Evolutionary conservation across 768 basidiomycete species (phyloP).

Genomic region (Hypholoma fasciculare): DNA sequence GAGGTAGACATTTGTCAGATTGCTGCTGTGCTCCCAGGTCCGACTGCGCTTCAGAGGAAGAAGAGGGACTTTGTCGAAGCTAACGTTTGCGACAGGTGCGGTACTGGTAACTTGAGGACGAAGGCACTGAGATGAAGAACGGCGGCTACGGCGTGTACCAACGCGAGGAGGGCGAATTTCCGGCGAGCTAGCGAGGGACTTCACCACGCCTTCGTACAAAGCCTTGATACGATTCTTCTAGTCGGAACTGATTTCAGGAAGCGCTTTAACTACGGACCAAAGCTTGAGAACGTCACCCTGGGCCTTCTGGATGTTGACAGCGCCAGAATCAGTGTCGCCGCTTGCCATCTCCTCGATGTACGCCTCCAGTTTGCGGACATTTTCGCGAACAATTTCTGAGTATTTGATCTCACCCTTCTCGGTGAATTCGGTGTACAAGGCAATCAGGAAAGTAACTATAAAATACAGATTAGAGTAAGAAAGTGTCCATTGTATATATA

Average conservation of each 20-base stretch:
- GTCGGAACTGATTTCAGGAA: conserved; percentile 95
- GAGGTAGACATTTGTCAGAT: conserved; percentile 92
- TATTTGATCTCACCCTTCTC: conserved; percentile 95
- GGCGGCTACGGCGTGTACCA: too few relatives aligned
- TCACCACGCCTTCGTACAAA: conserved; percentile 95
- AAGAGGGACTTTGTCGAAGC: conserved; percentile 88
- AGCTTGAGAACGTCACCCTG: conserved; percentile 96
- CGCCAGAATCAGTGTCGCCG: conserved; percentile 79
- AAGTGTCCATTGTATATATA: too few relatives aligned
- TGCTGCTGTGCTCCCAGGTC: conserved; percentile 98
- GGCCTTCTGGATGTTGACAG: conserved; percentile 95
- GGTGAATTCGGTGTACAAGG: conserved; percentile 91
- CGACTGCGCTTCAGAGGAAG: conserved; percentile 92
- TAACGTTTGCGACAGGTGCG: conserved; percentile 72
- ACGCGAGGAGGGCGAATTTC: conserved; percentile 56
- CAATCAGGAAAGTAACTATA: conserved; percentile 98
- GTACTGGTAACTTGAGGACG: conserved; percentile 82
- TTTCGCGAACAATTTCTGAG: conserved; percentile 92
- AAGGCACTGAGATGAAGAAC: conserved; percentile 96
- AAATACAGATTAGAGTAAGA: neutral
- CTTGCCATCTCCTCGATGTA: conserved; percentile 99
- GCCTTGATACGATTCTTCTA: conserved; percentile 96
- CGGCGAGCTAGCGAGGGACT: conserved; percentile 81
- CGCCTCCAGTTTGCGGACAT: conserved; percentile 95
- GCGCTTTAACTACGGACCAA: conserved; percentile 96